These are phyloP conservation scores for Fusarium burgessii DNA, from an alignment of 2,329 filamentous ascomycete species.

Conservation along the genomic window DNA sequence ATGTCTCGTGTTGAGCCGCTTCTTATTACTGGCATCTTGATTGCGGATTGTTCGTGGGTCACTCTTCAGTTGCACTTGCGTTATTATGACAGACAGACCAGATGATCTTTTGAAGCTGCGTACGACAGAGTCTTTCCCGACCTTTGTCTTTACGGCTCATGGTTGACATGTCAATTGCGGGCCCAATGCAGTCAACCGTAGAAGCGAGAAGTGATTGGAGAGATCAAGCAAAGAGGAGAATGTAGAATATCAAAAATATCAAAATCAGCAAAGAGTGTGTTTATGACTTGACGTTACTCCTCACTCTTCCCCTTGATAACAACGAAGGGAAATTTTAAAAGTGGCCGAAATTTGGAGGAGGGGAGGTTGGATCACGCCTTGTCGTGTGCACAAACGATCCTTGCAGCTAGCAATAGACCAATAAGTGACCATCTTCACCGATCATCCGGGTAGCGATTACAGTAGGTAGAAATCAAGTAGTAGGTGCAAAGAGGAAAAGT, in stretches of 20 bases:
- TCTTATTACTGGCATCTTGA: constrained; percentile 23
- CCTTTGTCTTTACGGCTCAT: constrained; percentile 38
- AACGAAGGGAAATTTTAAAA: constrained; percentile 10
- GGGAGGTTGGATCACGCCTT: constrained; percentile 35
- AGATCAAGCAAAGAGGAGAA: constrained; percentile 1
- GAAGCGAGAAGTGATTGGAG: constrained; percentile 26
- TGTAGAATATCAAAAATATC: constrained; percentile 6
- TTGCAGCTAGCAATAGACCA: constrained; percentile 20
- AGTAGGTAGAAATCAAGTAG: not conserved
- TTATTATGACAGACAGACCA: constrained; percentile 9
- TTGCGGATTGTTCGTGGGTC: constrained; percentile 6
- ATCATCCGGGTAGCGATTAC: constrained; percentile 4
- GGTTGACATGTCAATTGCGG: constrained; percentile 41
- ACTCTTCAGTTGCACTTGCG: constrained; percentile 30
- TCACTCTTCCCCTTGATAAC: constrained; percentile 5
- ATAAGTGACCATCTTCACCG: constrained; percentile 14
- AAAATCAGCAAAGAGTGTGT: not conserved
- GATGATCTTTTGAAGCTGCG: constrained; percentile 23
- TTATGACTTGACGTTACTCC: constrained; percentile 14
- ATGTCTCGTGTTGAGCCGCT: constrained; percentile 14
- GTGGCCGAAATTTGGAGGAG: constrained; percentile 20
- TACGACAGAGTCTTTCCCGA: constrained; percentile 34
- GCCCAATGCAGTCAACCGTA: constrained; percentile 38
- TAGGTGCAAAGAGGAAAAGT: constrained; percentile 10
- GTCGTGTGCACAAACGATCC: constrained; percentile 32